Conservation (phyloP, 768 basidiomycete genomes). For the Lactifluus subvellereus region DNA sequence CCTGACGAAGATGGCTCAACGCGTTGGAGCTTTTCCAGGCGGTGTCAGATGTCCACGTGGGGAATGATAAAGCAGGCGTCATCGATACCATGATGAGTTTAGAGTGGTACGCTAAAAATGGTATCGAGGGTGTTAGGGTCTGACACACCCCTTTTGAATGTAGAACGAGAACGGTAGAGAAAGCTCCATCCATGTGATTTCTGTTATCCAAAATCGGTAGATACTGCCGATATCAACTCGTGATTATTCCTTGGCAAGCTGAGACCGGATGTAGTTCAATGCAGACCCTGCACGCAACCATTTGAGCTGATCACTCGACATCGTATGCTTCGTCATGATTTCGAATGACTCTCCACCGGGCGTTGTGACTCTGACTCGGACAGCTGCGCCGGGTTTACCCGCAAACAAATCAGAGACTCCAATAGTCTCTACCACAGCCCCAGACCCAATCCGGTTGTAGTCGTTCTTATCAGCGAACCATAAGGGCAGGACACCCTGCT, state of each 20-base stretch:
- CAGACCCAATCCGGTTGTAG: constrained; percentile 76
- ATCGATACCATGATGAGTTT: no score
- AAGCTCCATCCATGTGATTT: no score
- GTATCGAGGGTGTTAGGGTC: neutral
- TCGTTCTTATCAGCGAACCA: constrained; percentile 87
- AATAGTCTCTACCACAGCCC: constrained; percentile 75
- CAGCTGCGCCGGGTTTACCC: constrained; percentile 38
- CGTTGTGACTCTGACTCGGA: constrained; percentile 60
- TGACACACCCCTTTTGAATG: neutral
- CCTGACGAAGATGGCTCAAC: no score
- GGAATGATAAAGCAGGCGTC: neutral
- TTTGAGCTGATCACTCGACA: constrained; percentile 84
- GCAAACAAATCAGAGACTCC: constrained; percentile 68
- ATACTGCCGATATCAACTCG: neutral
- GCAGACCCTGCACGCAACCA: constrained; percentile 90
- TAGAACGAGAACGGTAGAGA: no score
- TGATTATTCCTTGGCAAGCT: constrained; percentile 1
- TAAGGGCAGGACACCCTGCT: constrained; percentile 96
- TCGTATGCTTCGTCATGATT: constrained; percentile 77
- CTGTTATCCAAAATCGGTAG: no score
- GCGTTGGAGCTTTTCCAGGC: no score
- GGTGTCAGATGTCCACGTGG: neutral
- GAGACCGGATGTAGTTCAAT: constrained; percentile 71
- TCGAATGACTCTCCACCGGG: constrained; percentile 55
- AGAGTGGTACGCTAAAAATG: neutral